Evolutionary conservation across 192 early-diverging fungal genomes (phyloP).

Genomic region (Coemansia sp.): DNA sequence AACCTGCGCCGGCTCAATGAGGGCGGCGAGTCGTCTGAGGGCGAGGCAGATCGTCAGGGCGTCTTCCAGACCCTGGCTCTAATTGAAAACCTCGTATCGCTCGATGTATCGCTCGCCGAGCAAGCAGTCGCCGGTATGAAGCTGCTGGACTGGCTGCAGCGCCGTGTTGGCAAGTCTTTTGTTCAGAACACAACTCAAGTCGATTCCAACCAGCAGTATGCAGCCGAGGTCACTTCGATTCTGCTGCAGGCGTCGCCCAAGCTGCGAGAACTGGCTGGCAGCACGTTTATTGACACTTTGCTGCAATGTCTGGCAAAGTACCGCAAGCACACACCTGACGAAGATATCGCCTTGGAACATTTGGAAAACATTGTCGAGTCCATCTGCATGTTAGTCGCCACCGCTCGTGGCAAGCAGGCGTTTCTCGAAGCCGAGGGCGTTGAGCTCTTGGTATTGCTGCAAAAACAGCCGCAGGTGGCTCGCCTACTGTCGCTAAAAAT

Average conservation of each 20-base stretch:
- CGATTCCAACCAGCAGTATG: constrained; percentile 85
- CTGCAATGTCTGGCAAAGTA: constrained; percentile 67
- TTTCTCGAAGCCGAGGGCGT: constrained; percentile 87
- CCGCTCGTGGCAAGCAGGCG: constrained; percentile 64
- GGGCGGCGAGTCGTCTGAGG: constrained; percentile 37
- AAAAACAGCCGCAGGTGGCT: constrained; percentile 78
- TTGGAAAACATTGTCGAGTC: constrained; percentile 90
- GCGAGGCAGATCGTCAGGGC: constrained; percentile 78
- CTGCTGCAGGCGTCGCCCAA: constrained; percentile 69
- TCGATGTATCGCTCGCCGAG: constrained; percentile 68
- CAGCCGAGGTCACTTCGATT: constrained; percentile 82
- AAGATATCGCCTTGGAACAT: constrained; percentile 85
- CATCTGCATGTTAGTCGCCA: constrained; percentile 69
- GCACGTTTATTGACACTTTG: constrained; percentile 64
- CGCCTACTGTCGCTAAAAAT: constrained; percentile 85
- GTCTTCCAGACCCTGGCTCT: constrained; percentile 82
- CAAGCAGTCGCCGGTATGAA: constrained; percentile 62
- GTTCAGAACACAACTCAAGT: not conserved
- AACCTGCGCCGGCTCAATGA: constrained; percentile 81
- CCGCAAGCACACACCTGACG: constrained; percentile 69
- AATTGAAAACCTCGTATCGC: constrained; percentile 81
- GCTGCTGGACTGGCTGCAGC: constrained; percentile 74
- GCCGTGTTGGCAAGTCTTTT: constrained; percentile 50
- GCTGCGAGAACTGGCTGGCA: constrained; percentile 51
- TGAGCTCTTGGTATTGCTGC: constrained; percentile 86